Base-by-base conservation (phyloP, 2,329 filamentous ascomycete genomes). In the Colletotrichum sp. region DNA sequence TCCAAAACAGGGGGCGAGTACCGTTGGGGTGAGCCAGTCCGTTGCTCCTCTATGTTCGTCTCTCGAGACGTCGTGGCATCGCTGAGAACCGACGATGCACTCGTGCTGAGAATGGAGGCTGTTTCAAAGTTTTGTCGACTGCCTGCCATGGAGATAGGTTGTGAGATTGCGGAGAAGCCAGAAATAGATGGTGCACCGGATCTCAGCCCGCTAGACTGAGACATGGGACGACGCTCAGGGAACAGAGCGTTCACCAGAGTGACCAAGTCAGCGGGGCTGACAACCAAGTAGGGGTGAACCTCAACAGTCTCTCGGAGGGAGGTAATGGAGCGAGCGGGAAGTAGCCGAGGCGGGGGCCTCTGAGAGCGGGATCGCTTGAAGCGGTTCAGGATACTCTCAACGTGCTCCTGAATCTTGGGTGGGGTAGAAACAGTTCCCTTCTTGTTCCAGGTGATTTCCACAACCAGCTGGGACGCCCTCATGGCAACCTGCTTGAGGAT, bases 171-270 rank as follows among this genome's bases (percentile, higher is more conserved):
- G 85, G 86, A 96, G 84, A 89, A 94, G 82, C 88, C 96, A 81
- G 86, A 95, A 81, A 89, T 90, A 77, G 89, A 95, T 84, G 87
- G 95, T 65, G 88, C 94, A 81, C 87, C 94, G 80, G 89, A 96
- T 85, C 87, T 90, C 84, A 91, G 89, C 82, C 86, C 93, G 84
- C 87, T 92, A 77, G 87, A 93, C 48, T 91, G 89, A 72, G 93
- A 95, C 43, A 89, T 88, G 3, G 94, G 92, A 55, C 93, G 88
- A 70, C 90, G 89, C 80, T 95, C 93, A 1, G 96, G 96, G 81
- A 96, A 98, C 16, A 98, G 90, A 13, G 94, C 93, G 83, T 97
- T 95, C 77, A 98, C 91, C 80, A 98, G 86, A 4, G 95, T 96
- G 43, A 94, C 88, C 78, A 98, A 87, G 82, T 98, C 96, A 55